Conservation (phyloP, 169 alveolate species). For the Plasmodium berghei region DNA sequence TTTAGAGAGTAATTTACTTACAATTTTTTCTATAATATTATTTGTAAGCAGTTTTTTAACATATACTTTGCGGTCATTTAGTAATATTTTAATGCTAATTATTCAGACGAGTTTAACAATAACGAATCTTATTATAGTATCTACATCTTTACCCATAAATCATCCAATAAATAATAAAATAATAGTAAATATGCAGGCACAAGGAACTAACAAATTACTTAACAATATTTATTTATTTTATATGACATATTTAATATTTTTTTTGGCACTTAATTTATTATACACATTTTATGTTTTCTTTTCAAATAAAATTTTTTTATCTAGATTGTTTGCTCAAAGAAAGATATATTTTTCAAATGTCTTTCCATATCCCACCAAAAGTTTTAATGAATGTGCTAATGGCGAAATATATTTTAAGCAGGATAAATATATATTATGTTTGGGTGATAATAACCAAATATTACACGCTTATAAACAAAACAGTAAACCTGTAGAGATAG, state of each 20-base stretch:
- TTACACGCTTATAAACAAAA: conserved; percentile 13
- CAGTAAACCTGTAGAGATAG: conserved; percentile 17
- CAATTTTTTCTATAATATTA: conserved; percentile 15
- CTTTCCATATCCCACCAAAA: conserved; percentile 20
- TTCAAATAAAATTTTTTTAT: conserved; percentile 12
- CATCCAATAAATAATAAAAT: background rate
- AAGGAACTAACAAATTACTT: conserved; percentile 7
- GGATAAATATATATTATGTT: conserved; percentile 29
- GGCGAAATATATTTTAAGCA: conserved; percentile 16
- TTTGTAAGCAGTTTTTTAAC: conserved; percentile 48
- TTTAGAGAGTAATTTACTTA: conserved; percentile 18
- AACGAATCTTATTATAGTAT: conserved; percentile 32
- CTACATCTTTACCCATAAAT: conserved; percentile 15
- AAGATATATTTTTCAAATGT: conserved; percentile 47
- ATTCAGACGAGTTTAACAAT: conserved; percentile 19
- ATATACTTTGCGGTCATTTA: conserved; percentile 28
- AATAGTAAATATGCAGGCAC: background rate
- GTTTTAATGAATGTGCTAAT: background rate
- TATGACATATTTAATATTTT: conserved; percentile 36
- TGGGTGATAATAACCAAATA: conserved; percentile 39
- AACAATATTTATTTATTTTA: conserved; percentile 47
- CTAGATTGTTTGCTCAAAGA: conserved; percentile 55
- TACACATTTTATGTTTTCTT: conserved; percentile 48
- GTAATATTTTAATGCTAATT: conserved; percentile 34
- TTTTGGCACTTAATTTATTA: conserved; percentile 47